Percentiles rank a stretch among this genome's conserved stretches.
These are phyloP conservation scores for Pleurotus sapidus DNA, from an alignment of 768 basidiomycete genomes.

Conservation along the genomic window DNA sequence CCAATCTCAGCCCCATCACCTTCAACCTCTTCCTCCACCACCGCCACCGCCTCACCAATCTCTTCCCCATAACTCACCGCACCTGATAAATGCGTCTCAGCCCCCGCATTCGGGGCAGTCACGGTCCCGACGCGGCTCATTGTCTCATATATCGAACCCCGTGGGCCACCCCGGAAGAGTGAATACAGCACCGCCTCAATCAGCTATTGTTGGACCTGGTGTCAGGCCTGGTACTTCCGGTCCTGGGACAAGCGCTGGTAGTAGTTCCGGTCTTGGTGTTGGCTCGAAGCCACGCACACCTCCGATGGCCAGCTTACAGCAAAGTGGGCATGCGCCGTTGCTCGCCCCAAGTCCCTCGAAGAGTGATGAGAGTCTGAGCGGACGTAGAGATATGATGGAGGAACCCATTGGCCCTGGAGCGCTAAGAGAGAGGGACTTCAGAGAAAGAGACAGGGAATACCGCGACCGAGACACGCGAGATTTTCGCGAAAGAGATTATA, in stretches of 20 bases:
- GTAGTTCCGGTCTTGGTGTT: too few species aligned
- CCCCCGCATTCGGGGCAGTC: not conserved
- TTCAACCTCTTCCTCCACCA: not conserved
- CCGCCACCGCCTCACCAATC: not conserved
- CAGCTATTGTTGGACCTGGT: not conserved
- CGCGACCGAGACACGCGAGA: constrained; percentile 16
- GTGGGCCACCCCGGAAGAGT: constrained; percentile 1
- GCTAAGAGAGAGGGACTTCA: constrained; percentile 15
- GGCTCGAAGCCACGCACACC: not conserved
- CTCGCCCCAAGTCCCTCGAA: constrained; percentile 19
- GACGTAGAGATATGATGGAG: constrained; percentile 2
- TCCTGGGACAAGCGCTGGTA: too few species aligned
- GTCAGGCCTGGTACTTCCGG: not conserved
- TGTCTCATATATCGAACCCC: constrained; percentile 4
- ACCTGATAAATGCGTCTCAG: not conserved
- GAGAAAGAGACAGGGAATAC: constrained; percentile 18
- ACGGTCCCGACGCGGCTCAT: constrained; percentile 4
- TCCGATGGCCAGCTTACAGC: constrained; percentile 3
- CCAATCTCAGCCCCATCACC: not conserved
- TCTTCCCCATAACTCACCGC: not conserved
- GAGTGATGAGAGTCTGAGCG: not conserved
- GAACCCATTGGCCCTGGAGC: constrained; percentile 15
- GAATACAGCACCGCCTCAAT: constrained; percentile 2
- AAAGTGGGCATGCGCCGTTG: constrained; percentile 14
- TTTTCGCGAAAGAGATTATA: constrained; percentile 4